Percentiles rank a stretch among this genome's conserved stretches.
Conservation (phyloP, 2,329 filamentous ascomycete genomes). For the Periconia sp. region DNA sequence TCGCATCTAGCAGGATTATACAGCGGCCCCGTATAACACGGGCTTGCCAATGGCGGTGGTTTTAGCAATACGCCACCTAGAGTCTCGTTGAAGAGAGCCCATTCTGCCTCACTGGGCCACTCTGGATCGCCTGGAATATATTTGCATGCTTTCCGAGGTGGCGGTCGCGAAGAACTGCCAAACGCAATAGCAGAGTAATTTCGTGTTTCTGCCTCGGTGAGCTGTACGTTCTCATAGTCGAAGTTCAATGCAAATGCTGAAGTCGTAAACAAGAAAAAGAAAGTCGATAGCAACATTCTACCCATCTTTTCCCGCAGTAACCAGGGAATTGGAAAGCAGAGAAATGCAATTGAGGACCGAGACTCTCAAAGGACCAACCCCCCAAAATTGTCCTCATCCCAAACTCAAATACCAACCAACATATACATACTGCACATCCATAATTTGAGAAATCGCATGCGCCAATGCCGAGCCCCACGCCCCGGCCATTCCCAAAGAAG, state of each 20-base stretch:
- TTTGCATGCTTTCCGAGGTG: slow-evolving; percentile 19
- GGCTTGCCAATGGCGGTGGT: slow-evolving; percentile 24
- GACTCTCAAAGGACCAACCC: background rate
- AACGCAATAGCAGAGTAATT: slow-evolving; percentile 23
- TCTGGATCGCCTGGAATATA: slow-evolving; percentile 22
- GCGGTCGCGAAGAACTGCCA: slow-evolving; percentile 5
- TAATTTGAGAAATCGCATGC: background rate
- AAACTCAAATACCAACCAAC: slow-evolving; percentile 1
- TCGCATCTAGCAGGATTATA: slow-evolving; percentile 25
- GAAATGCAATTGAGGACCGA: too few relatives aligned
- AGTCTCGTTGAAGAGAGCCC: slow-evolving; percentile 28
- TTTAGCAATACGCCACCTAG: slow-evolving; percentile 30
- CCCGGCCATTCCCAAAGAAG: background rate
- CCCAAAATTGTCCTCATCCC: background rate
- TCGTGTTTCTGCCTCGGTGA: slow-evolving; percentile 24
- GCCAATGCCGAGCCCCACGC: background rate
- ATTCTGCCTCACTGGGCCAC: slow-evolving; percentile 29
- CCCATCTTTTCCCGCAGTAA: too few relatives aligned
- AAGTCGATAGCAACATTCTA: slow-evolving; percentile 8
- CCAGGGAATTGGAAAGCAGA: too few relatives aligned
- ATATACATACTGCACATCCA: background rate
- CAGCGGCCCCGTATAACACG: slow-evolving; percentile 27
- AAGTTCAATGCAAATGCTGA: slow-evolving; percentile 24
- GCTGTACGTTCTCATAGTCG: slow-evolving; percentile 28
- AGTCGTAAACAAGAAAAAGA: slow-evolving; percentile 3